Evolutionary conservation across 306 rosid species (phyloP), one percentile per base, ranked within the genome.

Genomic region (Medicago ruthenica): DNA sequence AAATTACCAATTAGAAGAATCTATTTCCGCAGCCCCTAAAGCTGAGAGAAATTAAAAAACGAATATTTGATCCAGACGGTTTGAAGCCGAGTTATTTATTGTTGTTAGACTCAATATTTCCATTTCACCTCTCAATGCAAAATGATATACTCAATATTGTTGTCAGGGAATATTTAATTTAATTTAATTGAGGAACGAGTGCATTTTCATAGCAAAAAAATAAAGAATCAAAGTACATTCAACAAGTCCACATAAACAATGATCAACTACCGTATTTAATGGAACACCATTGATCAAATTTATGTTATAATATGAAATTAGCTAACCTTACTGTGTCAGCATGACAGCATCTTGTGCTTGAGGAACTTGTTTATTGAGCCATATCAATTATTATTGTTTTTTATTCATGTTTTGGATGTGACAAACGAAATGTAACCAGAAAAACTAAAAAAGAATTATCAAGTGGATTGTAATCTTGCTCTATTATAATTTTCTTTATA

Each of bases 331-430:
- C 55, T 9, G 8, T 58, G 73, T 34, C 37, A 34, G 37, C 37
- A 34, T 74, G 83, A n/a, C 61, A 63, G 78, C 71, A 22, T 51
- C 76, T 70, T 57, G 75, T 78, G 79, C 36, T 74, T 59, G 83
- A 70, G 59, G 72, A 17, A 57, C 61, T 74, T 75, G 54, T 66
- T 78, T 78, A 48, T 20, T 36, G 27, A 57, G 58, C 59, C 66
- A 65, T 27, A 76, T 72, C 81, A 77, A 72, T 7, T 58, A 77
- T 12, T 66, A 10, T 21, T 53, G 13, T 41, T 40, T 18, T 42
- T 21, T 20, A 67, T 7, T 67, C 18, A 21, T 27, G 4, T 79
- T 54, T 67, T 18, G 37, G 37, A 44, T 41, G 59, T 15, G 80
- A 80, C 76, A 69, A 72, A 70, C 16, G 47, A 58, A 55, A 70